Evolutionary conservation across 2,329 filamentous ascomycete species (phyloP).

Genomic region (Colletotrichum viniferum): DNA sequence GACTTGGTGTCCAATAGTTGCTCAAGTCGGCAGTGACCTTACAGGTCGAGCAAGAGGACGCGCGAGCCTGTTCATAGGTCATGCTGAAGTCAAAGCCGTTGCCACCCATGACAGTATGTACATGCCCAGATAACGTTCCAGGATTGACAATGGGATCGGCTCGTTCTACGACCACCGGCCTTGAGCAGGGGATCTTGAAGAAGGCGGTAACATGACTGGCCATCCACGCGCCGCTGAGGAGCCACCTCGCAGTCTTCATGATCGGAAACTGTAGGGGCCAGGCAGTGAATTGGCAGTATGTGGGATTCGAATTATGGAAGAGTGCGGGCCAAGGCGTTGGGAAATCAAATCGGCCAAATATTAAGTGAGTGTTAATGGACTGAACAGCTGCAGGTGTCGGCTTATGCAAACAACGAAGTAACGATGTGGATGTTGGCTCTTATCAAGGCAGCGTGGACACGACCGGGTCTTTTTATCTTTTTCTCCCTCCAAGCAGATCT

Average conservation of each 20-base stretch:
- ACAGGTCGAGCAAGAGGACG: conserved; percentile 68
- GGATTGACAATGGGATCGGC: conserved; percentile 65
- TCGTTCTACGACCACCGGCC: conserved; percentile 39
- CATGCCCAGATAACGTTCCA: conserved; percentile 56
- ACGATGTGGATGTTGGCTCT: not conserved
- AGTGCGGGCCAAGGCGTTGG: not conserved
- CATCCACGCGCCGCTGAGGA: not conserved
- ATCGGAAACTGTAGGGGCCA: not conserved
- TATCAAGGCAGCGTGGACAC: not conserved
- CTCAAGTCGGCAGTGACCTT: conserved; percentile 64
- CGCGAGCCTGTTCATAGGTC: conserved; percentile 54
- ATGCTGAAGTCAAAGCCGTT: conserved; percentile 62
- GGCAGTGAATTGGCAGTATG: not conserved
- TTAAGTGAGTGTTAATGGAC: not conserved
- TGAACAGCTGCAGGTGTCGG: not conserved
- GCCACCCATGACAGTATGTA: conserved; percentile 67
- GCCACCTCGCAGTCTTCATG: not conserved
- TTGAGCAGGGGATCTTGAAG: conserved; percentile 21
- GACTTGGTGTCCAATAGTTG: conserved; percentile 71
- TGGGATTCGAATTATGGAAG: not conserved
- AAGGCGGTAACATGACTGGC: conserved; percentile 5
- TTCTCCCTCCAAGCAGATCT: not conserved
- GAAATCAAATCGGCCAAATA: not conserved
- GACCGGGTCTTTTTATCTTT: not conserved
- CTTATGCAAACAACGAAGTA: not conserved